phyloP scores from a whole-genome alignment of 768 basidiomycete species.

The Mycena indigotica region DNA sequence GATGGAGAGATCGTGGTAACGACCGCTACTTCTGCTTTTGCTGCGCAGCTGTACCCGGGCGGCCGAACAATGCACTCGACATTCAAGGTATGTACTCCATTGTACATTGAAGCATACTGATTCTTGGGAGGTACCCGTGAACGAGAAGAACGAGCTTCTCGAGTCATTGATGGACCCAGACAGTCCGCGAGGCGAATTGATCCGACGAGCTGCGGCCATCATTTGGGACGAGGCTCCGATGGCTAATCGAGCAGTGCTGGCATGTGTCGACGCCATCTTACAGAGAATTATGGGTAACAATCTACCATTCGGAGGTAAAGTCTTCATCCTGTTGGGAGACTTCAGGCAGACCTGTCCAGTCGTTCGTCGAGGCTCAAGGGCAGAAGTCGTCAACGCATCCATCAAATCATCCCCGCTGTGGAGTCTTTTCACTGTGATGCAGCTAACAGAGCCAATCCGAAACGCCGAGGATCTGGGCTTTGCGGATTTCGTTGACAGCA shows the following conservation, averaged over 20 bases:
- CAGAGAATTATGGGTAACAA: conserved; percentile 29
- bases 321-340: conserved; percentile 39
- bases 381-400: conserved; percentile 36
- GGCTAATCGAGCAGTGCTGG: conserved; percentile 36
- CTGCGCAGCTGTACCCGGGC: conserved; percentile 29
- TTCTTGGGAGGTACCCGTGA: conserved; percentile 36
- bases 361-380: conserved; percentile 30
- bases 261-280: conserved; percentile 38
- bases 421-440: conserved; percentile 29
- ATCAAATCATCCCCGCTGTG: conserved; percentile 39
- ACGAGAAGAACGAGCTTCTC: conserved; percentile 33
- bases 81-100: not conserved
- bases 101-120: not conserved
- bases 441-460: conserved; percentile 36
- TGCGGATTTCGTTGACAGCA: conserved; percentile 38
- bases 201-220: conserved; percentile 32
- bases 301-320: conserved; percentile 40
- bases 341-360: conserved; percentile 46
- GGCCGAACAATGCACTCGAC: not conserved
- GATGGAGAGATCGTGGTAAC: conserved; percentile 33
- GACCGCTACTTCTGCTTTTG: conserved; percentile 42
- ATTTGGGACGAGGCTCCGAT: conserved; percentile 49
- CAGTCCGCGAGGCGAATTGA: conserved; percentile 34
- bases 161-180: conserved; percentile 31
- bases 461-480: conserved; percentile 39